Evolutionary conservation across 108 stramenopile species (phyloP).

Genomic region (Nitzschia sp.): DNA sequence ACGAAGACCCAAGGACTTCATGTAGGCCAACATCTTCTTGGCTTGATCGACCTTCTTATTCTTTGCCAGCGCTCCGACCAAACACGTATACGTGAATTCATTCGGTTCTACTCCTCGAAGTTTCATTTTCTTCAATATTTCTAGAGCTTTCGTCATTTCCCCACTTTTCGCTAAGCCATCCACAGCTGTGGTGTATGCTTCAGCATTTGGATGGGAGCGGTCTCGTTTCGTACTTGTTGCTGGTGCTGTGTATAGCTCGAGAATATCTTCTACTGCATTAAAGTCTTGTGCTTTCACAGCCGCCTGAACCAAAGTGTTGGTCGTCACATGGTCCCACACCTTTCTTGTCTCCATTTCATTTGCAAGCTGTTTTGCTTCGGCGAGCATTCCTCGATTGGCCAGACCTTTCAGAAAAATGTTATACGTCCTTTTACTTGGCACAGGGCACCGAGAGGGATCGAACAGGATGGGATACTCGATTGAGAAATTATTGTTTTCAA

Average conservation of each 20-base stretch:
- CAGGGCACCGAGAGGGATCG: slow-evolving; percentile 29
- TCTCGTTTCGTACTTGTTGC: not conserved
- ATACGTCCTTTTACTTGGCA: slow-evolving; percentile 65
- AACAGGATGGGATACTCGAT: not conserved
- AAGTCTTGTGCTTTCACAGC: slow-evolving; percentile 60
- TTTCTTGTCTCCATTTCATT: slow-evolving; percentile 38
- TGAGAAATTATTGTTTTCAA: not conserved
- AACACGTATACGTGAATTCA: slow-evolving; percentile 74
- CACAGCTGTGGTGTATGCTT: slow-evolving; percentile 80
- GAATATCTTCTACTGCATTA: slow-evolving; percentile 60
- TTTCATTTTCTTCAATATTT: slow-evolving; percentile 59
- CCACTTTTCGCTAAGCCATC: slow-evolving; percentile 73
- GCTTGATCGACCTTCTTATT: slow-evolving; percentile 56
- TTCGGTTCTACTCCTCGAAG: slow-evolving; percentile 61
- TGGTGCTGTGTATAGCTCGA: slow-evolving; percentile 49
- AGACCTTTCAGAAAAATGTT: slow-evolving; percentile 83
- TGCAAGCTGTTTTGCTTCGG: slow-evolving; percentile 47
- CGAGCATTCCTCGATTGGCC: slow-evolving; percentile 44
- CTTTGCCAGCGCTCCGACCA: slow-evolving; percentile 70
- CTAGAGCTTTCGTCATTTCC: slow-evolving; percentile 55
- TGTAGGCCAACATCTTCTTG: slow-evolving; percentile 57
- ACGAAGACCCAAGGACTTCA: slow-evolving; percentile 30
- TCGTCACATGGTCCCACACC: slow-evolving; percentile 80
- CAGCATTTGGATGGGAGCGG: slow-evolving; percentile 74
- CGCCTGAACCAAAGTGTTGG: slow-evolving; percentile 79